Evolutionary conservation across 345 rosid species (phyloP), one percentile per base, ranked within the genome.

Genomic region (Hypericum perforatum): DNA sequence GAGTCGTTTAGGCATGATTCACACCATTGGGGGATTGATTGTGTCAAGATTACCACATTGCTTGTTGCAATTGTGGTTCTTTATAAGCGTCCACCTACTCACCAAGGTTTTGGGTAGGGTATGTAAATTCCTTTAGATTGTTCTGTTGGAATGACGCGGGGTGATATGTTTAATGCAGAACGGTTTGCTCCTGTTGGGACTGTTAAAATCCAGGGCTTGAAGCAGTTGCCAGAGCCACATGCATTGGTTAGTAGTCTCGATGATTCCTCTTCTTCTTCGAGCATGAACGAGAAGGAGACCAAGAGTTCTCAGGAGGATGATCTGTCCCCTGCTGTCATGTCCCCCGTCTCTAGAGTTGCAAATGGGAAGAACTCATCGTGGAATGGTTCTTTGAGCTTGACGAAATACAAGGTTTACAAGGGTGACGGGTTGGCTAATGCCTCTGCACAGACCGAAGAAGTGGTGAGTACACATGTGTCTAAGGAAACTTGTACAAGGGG

Each of bases 401-500:
- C 95, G 0, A 89, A 85, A 70, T 88, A 88, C 63, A 88, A 82
- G 65, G 73, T 81, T 51, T 72, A 61, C 37, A 85, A 76, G 60
- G 77, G 63, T 38, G 91, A 85, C 44, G 86, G 98, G 0, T 70
- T 76, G 56, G 82, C 89, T 0, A 80, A 92, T 80, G 96, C 98
- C 41, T 85, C 98, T 0, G 88, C 98, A 0, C 98, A 92, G 82
- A 92, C 98, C 0, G 95, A 88, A 63, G 94, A 85, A 72, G 77
- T 65, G 58, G 62, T 52, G 0, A 74, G 46, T 57, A 54, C 63
- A 38, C 66, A 68, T 54, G 77, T 65, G 62, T 43, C 74, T 5
- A 32, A 62, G 57, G 91, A 85, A 76, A 88, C 95, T 32, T 78
- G 85, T 59, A 77, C 85, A 9, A 78, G 97, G 74, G 98, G 98